Base-by-base conservation (phyloP, 805 yeast species). In the Dipodascus albidus region DNA sequence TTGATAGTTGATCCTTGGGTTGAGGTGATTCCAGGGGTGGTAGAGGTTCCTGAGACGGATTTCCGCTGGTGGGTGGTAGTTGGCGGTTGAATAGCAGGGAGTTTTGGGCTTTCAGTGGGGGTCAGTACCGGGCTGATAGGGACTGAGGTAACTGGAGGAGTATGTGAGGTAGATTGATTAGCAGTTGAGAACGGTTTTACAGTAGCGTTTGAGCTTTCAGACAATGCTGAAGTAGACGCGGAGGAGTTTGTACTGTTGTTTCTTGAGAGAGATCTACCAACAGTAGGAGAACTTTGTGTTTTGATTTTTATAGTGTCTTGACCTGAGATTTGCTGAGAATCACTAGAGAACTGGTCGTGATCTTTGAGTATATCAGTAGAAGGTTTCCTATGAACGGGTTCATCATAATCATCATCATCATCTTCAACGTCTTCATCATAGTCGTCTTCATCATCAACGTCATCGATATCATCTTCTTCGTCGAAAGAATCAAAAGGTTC, bases 1-100 rank as follows among this genome's bases (percentile, higher is more conserved):
- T 48, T 22, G 51, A 38, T 20, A 41, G 33, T 27, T 6, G 33
- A n/a, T 8, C 47, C 49, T 44, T 51, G 23, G 53, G 50, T 48
- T 4, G 27, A n/a, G 50, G 50, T 35, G 47, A 27, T 6, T 27
- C 33, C 33, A 6, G 33, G 33, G 33, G 33, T 27, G 33, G 11
- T 27, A 6, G 44, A 38, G 44, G 4, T n/a, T 11, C 44, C 15
- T 4, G 44, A 38, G 44, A 38, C 44, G 17, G 44, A 38, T 38
- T 38, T 38, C 6, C 44, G 44, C 20, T 38, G 44, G 44, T 11
- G 44, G 17, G 17, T 38, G 33, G 33, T 6, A 27, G 33, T 27
- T 6, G 33, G 33, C 33, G 33, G 6, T 6, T 6, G 33, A 27
- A 11, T 27, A 11, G 9, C 9, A 11, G 11, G 6, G 33, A 11